phyloP scores from a whole-genome alignment of 495 filamentous ascomycete species.

The Penicillium lividum region DNA sequence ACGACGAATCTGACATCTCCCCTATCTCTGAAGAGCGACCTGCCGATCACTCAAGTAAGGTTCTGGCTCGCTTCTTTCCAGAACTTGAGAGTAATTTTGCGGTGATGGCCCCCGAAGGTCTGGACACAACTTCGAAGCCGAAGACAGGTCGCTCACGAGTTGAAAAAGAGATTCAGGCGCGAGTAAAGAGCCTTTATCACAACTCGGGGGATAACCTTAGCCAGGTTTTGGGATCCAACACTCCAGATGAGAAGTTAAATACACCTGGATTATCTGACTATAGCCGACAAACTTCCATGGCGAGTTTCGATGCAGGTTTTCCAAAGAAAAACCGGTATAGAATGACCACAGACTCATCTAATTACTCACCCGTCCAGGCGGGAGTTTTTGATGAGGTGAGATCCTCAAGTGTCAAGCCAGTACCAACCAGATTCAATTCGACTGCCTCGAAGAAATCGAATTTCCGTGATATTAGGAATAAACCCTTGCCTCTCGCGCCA shows the following conservation, averaged over 20 bases:
- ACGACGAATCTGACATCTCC: constrained; percentile 32
- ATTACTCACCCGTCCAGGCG: not conserved
- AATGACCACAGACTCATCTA: not conserved
- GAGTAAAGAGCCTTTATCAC: constrained; percentile 22
- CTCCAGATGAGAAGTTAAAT: constrained; percentile 17
- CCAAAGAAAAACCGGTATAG: not conserved
- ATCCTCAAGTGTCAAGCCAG: no score
- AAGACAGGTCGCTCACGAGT: constrained; percentile 9
- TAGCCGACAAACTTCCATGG: constrained; percentile 36
- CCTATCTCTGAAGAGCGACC: constrained; percentile 27
- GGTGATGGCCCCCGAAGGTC: constrained; percentile 21
- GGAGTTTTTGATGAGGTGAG: not conserved
- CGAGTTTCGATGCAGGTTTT: constrained; percentile 25
- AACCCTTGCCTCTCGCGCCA: constrained; percentile 52
- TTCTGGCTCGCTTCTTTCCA: constrained; percentile 34
- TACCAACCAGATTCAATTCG: constrained; percentile 3
- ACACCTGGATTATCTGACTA: constrained; percentile 37
- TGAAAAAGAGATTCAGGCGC: constrained; percentile 22
- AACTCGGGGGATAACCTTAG: constrained; percentile 3
- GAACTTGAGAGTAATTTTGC: constrained; percentile 34
- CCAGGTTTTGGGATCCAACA: not conserved
- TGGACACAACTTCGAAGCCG: constrained; percentile 12
- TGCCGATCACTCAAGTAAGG: constrained; percentile 10
- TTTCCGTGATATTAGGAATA: constrained; percentile 37
- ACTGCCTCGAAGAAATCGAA: constrained; percentile 18